A percentile compares a stretch with the other conserved stretches of the same genome.
Evolutionary conservation across 1,284 basidiomycete species (phyloP).

Genomic region (Irpex sp.): DNA sequence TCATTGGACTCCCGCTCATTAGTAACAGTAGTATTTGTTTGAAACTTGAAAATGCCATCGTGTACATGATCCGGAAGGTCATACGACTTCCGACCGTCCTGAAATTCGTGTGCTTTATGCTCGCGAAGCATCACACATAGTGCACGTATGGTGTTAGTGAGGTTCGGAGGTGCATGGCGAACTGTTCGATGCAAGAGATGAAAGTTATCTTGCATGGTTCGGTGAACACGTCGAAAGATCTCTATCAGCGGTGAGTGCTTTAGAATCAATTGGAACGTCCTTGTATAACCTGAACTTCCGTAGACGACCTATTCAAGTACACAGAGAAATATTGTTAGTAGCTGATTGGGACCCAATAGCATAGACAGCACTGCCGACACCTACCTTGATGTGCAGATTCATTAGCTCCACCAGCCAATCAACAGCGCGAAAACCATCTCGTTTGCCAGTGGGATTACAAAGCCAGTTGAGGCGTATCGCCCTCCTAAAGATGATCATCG

Average conservation of each 20-base stretch:
- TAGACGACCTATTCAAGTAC: background rate
- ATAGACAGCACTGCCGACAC: background rate
- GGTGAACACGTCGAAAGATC: constrained; percentile 20
- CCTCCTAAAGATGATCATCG: constrained; percentile 7
- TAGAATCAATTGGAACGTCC: constrained; percentile 22
- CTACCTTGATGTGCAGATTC: constrained; percentile 27
- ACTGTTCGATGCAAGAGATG: constrained; percentile 20
- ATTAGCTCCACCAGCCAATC: constrained; percentile 28
- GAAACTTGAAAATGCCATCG: background rate
- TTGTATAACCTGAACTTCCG: background rate
- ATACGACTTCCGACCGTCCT: constrained; percentile 12
- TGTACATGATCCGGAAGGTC: background rate
- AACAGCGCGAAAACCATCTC: constrained; percentile 19
- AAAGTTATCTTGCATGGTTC: constrained; percentile 25
- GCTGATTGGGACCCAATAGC: background rate
- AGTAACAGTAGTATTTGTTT: background rate
- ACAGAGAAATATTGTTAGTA: background rate
- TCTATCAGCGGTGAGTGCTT: constrained; percentile 28
- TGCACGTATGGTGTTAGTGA: constrained; percentile 22
- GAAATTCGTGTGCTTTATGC: constrained; percentile 16
- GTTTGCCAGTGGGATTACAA: constrained; percentile 24
- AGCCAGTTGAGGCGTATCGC: constrained; percentile 23
- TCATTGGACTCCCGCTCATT: background rate
- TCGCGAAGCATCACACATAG: constrained; percentile 19
- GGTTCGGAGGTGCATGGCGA: constrained; percentile 23